Base-by-base conservation (phyloP, 2,329 filamentous ascomycete species). In the Onygenales sp. region DNA sequence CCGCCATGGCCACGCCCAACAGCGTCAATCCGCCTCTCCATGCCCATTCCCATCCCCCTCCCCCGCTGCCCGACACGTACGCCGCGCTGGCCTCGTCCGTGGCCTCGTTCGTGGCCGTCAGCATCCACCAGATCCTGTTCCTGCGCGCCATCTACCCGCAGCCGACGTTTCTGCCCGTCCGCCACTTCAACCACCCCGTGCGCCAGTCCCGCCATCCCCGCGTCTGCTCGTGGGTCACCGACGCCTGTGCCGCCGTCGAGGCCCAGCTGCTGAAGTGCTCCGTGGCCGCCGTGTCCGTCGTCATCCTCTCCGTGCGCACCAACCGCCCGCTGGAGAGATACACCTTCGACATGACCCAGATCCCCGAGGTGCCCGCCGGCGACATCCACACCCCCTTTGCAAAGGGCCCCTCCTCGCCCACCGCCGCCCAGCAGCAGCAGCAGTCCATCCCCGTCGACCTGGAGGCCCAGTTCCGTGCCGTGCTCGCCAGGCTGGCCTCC, bases 71-170 rank as follows among this genome's bases (percentile, higher is more conserved):
- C 52, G 74, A 75, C 55, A 78, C 73, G 45, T 73, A 82, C 73
- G 64, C 78, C 67, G 67, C 74, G 51, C 81, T 91, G 59, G 78
- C 91, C 59, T 72, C 76, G 54, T 81, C 84, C 50, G 91, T 95
- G 71, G 81, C 80, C 57, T 81, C 84, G 64, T 95, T 95, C 72
- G 80, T 95, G 53, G 87, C 84, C 56, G 83, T 92, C 57, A 81
- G 87, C 62, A 82, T 92, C 58, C 91, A 96, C 76, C 88, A 89
- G 55, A 84, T 96, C 62, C 82, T 95, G 60, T 92, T 84, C 75
- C 83, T 93, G 64, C 87, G 91, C 61, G 71, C 72, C 55, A 82
- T 95, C 64, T 96, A 96, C 69, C 89, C 91, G 0, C 70, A 74
- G 48, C 72, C 81, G 32, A 88, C 89, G 38, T 96, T 95, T 72